Base-by-base conservation (phyloP, 1,284 basidiomycete species). In the Gomphus bonarii region DNA sequence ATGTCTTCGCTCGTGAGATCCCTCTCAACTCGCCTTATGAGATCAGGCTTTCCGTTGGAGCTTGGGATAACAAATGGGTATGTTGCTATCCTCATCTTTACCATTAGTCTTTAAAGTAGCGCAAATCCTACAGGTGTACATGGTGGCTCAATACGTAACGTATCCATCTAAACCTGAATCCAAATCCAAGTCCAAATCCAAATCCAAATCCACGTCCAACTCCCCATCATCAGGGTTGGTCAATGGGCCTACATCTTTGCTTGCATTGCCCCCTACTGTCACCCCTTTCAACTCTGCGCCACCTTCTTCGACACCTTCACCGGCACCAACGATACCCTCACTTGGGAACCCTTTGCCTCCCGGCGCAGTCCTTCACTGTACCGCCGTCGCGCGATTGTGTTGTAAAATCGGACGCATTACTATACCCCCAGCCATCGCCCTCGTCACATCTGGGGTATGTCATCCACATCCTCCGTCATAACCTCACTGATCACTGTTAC, bases 41-140 rank as follows among this genome's bases (percentile, higher is more conserved):
- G 67, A 78, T 93, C 36, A 77, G 86, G 55, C 68, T 81, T n/a
- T 74, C 69, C 33, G 69, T 88, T 16, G 84, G 73, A 4, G 76
- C 81, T 3, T 94, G 89, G 88, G 91, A 91, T 59, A 74, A 84
- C 52, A 94, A 94, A 79, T 93, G 91, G 91, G 86, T 90, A 61
- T 63, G 80, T 69, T 25, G 56, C 10, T 48, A 10, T 20, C 50
- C 25, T 49, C 16, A 33, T 28, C 51, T 49, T 20, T 16, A 56
- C 35, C 43, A 36, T 43, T 51, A 36, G 31, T 42, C 3, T 35
- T 12, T 51, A 30, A 52, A 9, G n/a, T 51, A 22, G 6, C 8
- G 16, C 38, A 16, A 18, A 16, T 9, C n/a, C 16, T 51, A 44
- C 64, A 88, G 85, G 59, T 85, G 40, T 88, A 82, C 69, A 62